Conservation (phyloP, 2,329 filamentous ascomycete genomes). For the Cladosporium oxysporum region DNA sequence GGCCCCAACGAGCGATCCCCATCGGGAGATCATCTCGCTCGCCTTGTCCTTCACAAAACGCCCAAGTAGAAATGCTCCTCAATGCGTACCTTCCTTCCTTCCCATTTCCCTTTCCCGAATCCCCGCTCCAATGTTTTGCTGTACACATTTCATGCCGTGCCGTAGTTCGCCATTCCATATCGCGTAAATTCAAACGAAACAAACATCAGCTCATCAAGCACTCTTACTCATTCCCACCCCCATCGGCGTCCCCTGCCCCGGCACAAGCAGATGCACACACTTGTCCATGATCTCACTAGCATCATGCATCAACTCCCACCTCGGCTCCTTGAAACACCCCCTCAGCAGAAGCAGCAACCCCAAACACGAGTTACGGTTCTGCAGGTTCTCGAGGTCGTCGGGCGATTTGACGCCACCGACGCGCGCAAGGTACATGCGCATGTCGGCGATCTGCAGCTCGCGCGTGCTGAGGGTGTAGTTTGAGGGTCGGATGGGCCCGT, state of each 20-base stretch:
- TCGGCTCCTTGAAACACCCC: slow-evolving; percentile 76
- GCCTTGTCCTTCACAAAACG: not conserved
- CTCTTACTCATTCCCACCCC: not conserved
- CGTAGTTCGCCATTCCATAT: not conserved
- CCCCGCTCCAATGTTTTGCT: not conserved
- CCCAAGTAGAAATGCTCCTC: not conserved
- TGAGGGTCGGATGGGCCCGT: slow-evolving; percentile 61
- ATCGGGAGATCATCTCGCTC: not conserved
- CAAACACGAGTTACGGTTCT: slow-evolving; percentile 78
- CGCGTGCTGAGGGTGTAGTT: slow-evolving; percentile 56
- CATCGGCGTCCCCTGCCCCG: slow-evolving; percentile 25
- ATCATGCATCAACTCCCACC: slow-evolving; percentile 91
- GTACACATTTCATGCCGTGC: not conserved
- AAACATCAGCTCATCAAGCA: not conserved
- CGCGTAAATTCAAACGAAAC: not conserved
- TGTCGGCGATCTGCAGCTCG: slow-evolving; percentile 70
- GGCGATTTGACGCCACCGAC: slow-evolving; percentile 73
- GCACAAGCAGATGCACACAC: slow-evolving; percentile 66
- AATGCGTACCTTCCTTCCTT: not conserved
- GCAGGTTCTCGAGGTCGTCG: slow-evolving; percentile 71
- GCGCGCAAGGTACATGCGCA: slow-evolving; percentile 74
- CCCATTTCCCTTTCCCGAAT: not conserved
- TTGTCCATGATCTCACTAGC: slow-evolving; percentile 77
- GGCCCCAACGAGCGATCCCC: not conserved
- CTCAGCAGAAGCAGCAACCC: slow-evolving; percentile 79